Evolutionary conservation across 2,329 filamentous ascomycete genomes (phyloP), one percentile per base, ranked within the genome.

Genomic region (Onygena corvina): DNA sequence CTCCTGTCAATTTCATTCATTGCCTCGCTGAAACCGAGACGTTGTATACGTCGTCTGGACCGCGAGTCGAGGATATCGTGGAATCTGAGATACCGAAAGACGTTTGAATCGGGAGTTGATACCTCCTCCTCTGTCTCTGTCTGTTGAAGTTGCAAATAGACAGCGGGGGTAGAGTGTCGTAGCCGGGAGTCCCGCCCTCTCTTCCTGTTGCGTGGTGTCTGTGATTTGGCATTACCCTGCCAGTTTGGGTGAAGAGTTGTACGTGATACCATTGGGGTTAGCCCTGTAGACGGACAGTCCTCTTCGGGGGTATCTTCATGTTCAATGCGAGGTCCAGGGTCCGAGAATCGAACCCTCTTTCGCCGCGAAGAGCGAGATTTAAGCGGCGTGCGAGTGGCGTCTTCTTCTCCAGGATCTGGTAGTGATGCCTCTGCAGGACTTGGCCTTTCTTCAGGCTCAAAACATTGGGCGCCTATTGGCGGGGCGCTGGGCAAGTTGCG

Each of bases 21-120:
- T 51, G 72, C 70, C 52, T 71, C 65, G 49, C 70, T 73, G 42
- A 74, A 55, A 3, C 71, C 67, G 47, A 67, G 62, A 9, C 71
- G 65, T 27, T 63, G 58, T 38, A 74, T 67, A 29, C 69, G 64
- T 31, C 71, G 62, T 52, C 67, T 65, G 1, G 65, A 65, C 16
- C 71, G 61, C 4, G 59, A 56, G 46, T 71, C 68, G 18, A 74
- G 55, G 2, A 67, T 63, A 50, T 72, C 66, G 9, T 65, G 63
- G 33, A 71, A 57, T 11, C 71, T 69, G 6, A 67, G 66, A 49
- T 72, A 73, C 46, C 53, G 54, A 23, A 49, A 53, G 4, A 42
- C 46, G 27, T 47, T 47, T 16, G 42, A 20, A 12, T 50, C 46
- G 4, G 46, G 33, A 8, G 30, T 25, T 6, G 47, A 51, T 40